These are phyloP conservation scores for Auricularia sp. DNA, from an alignment of 768 basidiomycete genomes.

Conservation along the genomic window DNA sequence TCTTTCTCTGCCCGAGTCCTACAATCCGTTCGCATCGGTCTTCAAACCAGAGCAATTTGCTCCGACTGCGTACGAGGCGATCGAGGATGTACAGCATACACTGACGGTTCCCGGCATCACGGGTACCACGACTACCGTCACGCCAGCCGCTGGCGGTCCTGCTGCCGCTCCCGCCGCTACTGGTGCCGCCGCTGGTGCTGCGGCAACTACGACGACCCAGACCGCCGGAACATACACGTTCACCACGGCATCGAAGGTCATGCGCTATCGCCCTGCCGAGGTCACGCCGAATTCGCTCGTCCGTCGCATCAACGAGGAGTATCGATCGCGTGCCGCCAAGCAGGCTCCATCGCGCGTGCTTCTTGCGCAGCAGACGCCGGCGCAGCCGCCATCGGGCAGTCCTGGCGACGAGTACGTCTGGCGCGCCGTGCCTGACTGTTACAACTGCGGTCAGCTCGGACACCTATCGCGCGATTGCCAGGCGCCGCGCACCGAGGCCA, in stretches of 20 bases:
- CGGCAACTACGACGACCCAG: neutral
- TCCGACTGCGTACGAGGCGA: neutral
- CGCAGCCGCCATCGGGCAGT: neutral
- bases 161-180: neutral
- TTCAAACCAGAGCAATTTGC: neutral
- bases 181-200: neutral
- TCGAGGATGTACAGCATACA: neutral
- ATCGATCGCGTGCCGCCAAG: neutral
- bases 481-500: neutral
- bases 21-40: neutral
- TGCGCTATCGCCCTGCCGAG: neutral
- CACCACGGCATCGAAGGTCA: neutral
- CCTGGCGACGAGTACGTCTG: neutral
- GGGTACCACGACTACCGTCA: neutral
- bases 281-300: neutral
- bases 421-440: neutral
- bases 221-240: neutral
- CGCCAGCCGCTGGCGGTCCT: too few species aligned
- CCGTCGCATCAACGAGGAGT: neutral
- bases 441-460: neutral
- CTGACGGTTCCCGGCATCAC: neutral
- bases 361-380: neutral
- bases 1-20: neutral
- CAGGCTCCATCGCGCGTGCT: neutral
- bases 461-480: neutral